A percentile compares a stretch with the other conserved stretches of the same genome.
These are phyloP conservation scores for Boletus hoseneyae DNA, from an alignment of 1,284 basidiomycete genomes.

Conservation along the genomic window DNA sequence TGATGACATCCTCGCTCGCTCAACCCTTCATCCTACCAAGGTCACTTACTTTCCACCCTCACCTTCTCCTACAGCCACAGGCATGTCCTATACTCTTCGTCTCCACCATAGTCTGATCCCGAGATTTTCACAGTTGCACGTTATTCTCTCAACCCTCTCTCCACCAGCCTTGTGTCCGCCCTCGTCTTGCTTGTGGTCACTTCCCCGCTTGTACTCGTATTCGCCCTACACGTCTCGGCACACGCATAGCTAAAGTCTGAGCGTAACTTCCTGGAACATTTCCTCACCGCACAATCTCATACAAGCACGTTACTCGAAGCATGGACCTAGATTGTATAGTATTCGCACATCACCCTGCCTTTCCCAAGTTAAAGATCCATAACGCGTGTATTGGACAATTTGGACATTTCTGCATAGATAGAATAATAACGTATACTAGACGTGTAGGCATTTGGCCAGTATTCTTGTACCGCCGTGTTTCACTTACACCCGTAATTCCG, in stretches of 20 bases:
- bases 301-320: conserved; percentile 14
- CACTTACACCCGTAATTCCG: conserved; percentile 8
- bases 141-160: conserved; percentile 9
- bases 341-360: conserved; percentile 3
- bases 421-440: conserved; percentile 12
- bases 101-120: conserved; percentile 3
- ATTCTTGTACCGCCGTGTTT: conserved; percentile 21
- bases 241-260: background rate
- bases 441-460: conserved; percentile 11
- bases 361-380: conserved; percentile 7
- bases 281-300: conserved; percentile 13
- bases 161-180: conserved; percentile 15
- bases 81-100: conserved; percentile 10
- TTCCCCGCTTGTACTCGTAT: conserved; percentile 21
- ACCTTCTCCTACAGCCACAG: conserved; percentile 12
- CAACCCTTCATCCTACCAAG: conserved; percentile 26
- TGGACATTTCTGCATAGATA: conserved; percentile 5
- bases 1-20: conserved; percentile 22
- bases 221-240: conserved; percentile 14
- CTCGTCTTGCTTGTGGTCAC: conserved; percentile 18
- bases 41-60: conserved; percentile 28
- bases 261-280: conserved; percentile 2
- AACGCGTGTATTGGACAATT: conserved; percentile 10
- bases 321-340: conserved; percentile 15
- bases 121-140: conserved; percentile 7